A percentile compares a stretch with the other conserved stretches of the same genome.
These are phyloP conservation scores for Amoebophrya sp. DNA, from an alignment of 169 alveolate genomes.

Conservation along the genomic window DNA sequence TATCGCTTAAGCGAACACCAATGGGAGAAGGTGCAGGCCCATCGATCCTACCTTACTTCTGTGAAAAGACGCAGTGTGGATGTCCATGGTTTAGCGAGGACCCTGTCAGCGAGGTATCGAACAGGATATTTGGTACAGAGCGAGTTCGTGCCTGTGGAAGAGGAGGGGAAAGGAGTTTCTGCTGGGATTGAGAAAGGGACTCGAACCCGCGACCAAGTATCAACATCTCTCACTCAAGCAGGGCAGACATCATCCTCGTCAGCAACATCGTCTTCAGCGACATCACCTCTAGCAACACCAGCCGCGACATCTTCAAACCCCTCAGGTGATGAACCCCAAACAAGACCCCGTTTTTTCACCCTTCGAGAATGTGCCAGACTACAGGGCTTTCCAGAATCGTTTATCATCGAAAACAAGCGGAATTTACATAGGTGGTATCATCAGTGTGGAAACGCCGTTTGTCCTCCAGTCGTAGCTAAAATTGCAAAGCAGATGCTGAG, in stretches of 20 bases:
- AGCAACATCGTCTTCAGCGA: too few relatives aligned
- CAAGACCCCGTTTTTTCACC: background rate
- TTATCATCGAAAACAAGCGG: background rate
- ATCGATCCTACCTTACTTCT: background rate
- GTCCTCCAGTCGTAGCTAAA: background rate
- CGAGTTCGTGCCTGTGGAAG: background rate
- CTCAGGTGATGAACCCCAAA: background rate
- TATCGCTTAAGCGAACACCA: background rate
- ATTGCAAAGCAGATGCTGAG: background rate
- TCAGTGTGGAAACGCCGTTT: background rate
- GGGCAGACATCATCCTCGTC: too few relatives aligned
- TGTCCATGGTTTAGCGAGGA: background rate
- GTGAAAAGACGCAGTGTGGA: background rate
- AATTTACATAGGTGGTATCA: background rate
- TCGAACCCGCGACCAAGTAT: too few relatives aligned
- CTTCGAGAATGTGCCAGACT: background rate
- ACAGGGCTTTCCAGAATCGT: background rate
- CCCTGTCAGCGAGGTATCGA: background rate
- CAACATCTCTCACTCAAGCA: too few relatives aligned
- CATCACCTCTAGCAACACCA: too few relatives aligned
- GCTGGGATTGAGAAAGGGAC: too few relatives aligned
- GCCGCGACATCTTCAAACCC: too few relatives aligned
- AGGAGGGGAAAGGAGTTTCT: background rate
- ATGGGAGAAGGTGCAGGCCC: background rate
- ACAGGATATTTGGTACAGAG: background rate